Evolutionary conservation across 2,329 filamentous ascomycete species (phyloP).

Genomic region (Phyllosticta capitalensis): DNA sequence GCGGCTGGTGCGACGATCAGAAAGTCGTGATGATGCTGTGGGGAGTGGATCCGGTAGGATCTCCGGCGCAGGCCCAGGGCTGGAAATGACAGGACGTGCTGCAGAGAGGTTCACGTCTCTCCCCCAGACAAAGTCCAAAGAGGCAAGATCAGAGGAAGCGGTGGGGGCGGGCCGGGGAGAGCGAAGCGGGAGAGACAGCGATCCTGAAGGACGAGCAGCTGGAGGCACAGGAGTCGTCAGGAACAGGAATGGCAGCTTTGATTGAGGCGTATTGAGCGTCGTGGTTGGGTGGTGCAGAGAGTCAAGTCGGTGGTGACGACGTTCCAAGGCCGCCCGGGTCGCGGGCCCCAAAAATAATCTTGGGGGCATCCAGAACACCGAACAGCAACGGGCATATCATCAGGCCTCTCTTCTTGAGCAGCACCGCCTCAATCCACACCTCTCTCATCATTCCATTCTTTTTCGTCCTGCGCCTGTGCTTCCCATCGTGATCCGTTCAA

Average conservation of each 20-base stretch:
- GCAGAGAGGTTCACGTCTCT: not conserved
- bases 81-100: not conserved
- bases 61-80: not conserved
- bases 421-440: not conserved
- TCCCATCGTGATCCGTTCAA: not conserved
- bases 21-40: not conserved
- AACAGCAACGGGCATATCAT: not conserved
- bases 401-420: not conserved
- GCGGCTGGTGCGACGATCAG: not conserved
- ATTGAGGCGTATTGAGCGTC: too few species aligned
- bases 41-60: not conserved
- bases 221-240: not conserved
- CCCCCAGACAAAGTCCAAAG: not conserved
- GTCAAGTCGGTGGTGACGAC: not conserved
- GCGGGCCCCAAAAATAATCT: not conserved
- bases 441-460: not conserved
- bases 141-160: slow-evolving; percentile 2
- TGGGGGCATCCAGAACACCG: not conserved
- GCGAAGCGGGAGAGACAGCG: not conserved
- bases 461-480: not conserved
- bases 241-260: not conserved
- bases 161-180: not conserved
- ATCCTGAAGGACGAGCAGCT: not conserved
- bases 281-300: not conserved
- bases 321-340: not conserved